A percentile compares a stretch with the other conserved stretches of the same genome.
Evolutionary conservation across 1,284 basidiomycete species (phyloP).

Genomic region (Hypsizygus ulmarius): DNA sequence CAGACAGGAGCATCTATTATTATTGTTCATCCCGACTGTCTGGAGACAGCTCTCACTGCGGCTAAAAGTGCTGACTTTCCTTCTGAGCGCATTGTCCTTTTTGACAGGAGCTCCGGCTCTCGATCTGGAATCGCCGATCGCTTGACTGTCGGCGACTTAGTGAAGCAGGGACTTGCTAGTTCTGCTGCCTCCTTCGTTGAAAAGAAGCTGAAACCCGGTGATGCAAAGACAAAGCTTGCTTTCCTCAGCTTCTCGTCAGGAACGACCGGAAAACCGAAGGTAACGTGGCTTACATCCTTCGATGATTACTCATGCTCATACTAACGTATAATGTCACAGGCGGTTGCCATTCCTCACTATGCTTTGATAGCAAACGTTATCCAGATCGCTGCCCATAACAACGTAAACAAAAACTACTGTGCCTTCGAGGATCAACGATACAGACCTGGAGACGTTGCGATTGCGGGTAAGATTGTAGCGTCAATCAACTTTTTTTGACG

Average conservation of each 20-base stretch:
- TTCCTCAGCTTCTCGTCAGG: slow-evolving; percentile 77
- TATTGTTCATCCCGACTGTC: slow-evolving; percentile 53
- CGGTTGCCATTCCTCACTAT: slow-evolving; percentile 61
- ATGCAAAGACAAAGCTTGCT: slow-evolving; percentile 68
- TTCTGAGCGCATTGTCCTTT: slow-evolving; percentile 48
- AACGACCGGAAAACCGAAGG: slow-evolving; percentile 43
- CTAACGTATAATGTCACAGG: slow-evolving; percentile 32
- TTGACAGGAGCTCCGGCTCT: slow-evolving; percentile 33
- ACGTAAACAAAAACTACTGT: slow-evolving; percentile 36
- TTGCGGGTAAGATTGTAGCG: slow-evolving; percentile 19
- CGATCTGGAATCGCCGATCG: slow-evolving; percentile 12
- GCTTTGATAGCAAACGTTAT: slow-evolving; percentile 53
- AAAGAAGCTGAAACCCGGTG: slow-evolving; percentile 51
- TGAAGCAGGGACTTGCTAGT: slow-evolving; percentile 36
- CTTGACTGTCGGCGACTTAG: slow-evolving; percentile 35
- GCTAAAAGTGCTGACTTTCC: slow-evolving; percentile 52
- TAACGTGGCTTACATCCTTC: slow-evolving; percentile 6
- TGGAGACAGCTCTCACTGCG: slow-evolving; percentile 53
- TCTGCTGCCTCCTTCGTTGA: slow-evolving; percentile 35
- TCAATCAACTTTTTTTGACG: not conserved
- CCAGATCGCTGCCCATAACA: slow-evolving; percentile 46
- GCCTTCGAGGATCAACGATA: slow-evolving; percentile 36
- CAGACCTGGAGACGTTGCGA: slow-evolving; percentile 45
- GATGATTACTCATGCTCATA: not conserved
- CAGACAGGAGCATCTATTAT: slow-evolving; percentile 55